Percentiles rank a stretch among this genome's conserved stretches.
These are phyloP conservation scores for Butyriboletus appendiculatus DNA, from an alignment of 1,284 basidiomycete species.

Conservation along the genomic window DNA sequence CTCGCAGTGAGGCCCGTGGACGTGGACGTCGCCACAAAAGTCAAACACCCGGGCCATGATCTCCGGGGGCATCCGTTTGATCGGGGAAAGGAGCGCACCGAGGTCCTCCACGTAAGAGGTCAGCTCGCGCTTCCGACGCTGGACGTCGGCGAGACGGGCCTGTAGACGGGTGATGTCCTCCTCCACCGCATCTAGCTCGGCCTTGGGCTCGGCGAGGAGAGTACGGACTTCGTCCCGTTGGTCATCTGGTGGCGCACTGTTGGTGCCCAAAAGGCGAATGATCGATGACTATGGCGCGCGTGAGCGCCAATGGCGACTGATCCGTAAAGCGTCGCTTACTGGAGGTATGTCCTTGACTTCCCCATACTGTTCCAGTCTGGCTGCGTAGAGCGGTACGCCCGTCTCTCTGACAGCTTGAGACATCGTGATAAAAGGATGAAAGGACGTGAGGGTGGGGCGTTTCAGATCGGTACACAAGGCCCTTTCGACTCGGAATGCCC, in stretches of 20 bases:
- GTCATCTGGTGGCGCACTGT: slow-evolving; percentile 26
- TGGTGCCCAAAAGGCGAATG: slow-evolving; percentile 31
- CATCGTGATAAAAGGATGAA: slow-evolving; percentile 6
- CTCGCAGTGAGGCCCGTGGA: slow-evolving; percentile 31
- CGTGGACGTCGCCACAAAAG: slow-evolving; percentile 32
- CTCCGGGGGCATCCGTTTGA: slow-evolving; percentile 36
- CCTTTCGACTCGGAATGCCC: neutral
- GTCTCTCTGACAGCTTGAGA: slow-evolving; percentile 24
- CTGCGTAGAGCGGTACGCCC: slow-evolving; percentile 22
- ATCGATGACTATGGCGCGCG: slow-evolving; percentile 25
- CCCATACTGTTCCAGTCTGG: slow-evolving; percentile 28
- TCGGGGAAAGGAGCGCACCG: slow-evolving; percentile 33
- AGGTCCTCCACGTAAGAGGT: slow-evolving; percentile 34
- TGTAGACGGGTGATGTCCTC: slow-evolving; percentile 27
- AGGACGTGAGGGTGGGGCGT: neutral
- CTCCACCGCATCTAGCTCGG: slow-evolving; percentile 28
- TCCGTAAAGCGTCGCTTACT: slow-evolving; percentile 17
- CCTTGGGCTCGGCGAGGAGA: slow-evolving; percentile 29
- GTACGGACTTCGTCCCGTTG: slow-evolving; percentile 30
- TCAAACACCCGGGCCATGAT: slow-evolving; percentile 35
- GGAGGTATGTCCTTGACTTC: slow-evolving; percentile 32
- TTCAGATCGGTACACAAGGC: slow-evolving; percentile 1
- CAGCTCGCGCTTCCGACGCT: slow-evolving; percentile 30
- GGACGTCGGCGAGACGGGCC: slow-evolving; percentile 32
- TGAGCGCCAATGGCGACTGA: neutral